phyloP scores from a whole-genome alignment of 345 rosid genomes.

The Lagerstroemia speciosa region DNA sequence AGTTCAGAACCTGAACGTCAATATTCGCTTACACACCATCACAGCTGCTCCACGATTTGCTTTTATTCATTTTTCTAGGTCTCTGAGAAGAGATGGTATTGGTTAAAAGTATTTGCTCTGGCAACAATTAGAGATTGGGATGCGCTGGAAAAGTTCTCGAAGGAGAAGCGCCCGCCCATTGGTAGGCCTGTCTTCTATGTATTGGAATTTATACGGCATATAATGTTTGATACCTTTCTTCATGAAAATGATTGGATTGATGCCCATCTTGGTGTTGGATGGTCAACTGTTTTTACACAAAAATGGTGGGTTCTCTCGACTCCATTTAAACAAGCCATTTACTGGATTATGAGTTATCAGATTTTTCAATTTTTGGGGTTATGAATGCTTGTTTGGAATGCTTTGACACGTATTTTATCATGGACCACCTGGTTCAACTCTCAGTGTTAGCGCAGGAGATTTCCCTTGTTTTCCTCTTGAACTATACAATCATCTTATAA shows the following conservation, averaged over 20 bases:
- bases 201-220: not conserved
- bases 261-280: too few species aligned
- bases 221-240: not conserved
- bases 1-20: not conserved
- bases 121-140: conserved; percentile 92
- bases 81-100: conserved; percentile 93
- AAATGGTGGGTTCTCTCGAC: not conserved
- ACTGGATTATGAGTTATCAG: too few species aligned
- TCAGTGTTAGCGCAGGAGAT: not conserved
- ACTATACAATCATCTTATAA: not conserved
- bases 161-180: conserved; percentile 87
- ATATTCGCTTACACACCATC: not conserved
- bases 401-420: too few species aligned
- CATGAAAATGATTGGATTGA: not conserved
- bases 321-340: too few species aligned
- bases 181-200: conserved; percentile 28
- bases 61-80: conserved; percentile 33
- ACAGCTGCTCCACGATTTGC: not conserved
- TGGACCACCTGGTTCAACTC: not conserved
- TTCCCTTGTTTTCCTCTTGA: not conserved
- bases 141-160: conserved; percentile 83
- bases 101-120: conserved; percentile 89
- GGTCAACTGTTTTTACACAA: not conserved
- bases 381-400: too few species aligned
- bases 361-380: too few species aligned